Conservation (phyloP, 78 protist species). For the Isochrysis galbana region DNA sequence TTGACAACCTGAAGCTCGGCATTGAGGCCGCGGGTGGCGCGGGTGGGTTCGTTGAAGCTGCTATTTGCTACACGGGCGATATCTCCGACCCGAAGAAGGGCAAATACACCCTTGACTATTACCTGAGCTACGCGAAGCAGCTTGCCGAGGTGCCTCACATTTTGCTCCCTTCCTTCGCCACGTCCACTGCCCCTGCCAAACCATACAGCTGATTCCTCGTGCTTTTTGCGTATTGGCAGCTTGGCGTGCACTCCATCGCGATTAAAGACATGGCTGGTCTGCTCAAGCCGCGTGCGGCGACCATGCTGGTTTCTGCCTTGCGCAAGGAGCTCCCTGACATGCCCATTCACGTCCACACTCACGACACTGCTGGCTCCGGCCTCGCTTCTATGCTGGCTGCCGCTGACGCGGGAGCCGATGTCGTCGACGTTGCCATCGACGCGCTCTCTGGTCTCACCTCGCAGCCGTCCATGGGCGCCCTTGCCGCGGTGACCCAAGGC, state of each 20-base stretch:
- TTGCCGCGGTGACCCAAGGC: constrained; percentile 47
- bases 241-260: background rate
- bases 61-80: constrained; percentile 61
- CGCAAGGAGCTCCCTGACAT: constrained; percentile 59
- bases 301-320: constrained; percentile 29
- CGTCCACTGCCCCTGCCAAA: no score
- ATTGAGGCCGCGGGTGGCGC: constrained; percentile 79
- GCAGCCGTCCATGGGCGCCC: constrained; percentile 77
- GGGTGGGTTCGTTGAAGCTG: constrained; percentile 30
- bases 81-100: constrained; percentile 47
- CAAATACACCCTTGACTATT: constrained; percentile 84
- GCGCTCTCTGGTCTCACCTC: constrained; percentile 63
- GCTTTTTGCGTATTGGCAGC: no score
- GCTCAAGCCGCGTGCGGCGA: constrained; percentile 64
- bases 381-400: constrained; percentile 37
- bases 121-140: constrained; percentile 60
- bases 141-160: background rate
- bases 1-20: constrained; percentile 67
- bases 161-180: no score
- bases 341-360: constrained; percentile 89
- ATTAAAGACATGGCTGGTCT: constrained; percentile 85
- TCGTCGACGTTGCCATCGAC: constrained; percentile 73
- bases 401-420: constrained; percentile 72
- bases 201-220: no score
- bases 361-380: constrained; percentile 76